phyloP scores from a whole-genome alignment of 352 stramenopile species.

The Phytophthora lateralis region DNA sequence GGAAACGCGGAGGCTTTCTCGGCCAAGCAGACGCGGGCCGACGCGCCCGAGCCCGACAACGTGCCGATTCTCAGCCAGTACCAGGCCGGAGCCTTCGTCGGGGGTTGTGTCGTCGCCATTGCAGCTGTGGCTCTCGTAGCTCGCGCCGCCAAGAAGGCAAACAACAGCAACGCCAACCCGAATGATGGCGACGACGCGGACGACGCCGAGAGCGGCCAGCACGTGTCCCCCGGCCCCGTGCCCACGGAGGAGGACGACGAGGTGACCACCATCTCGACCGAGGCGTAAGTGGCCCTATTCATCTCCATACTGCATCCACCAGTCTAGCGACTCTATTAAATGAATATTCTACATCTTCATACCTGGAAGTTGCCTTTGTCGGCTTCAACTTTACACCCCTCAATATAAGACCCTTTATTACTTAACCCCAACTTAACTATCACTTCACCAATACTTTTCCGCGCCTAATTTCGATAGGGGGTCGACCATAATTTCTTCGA shows the following conservation, averaged over 20 bases:
- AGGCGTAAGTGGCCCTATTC: slow-evolving; percentile 22
- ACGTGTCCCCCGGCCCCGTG: slow-evolving; percentile 21
- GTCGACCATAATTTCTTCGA: slow-evolving; percentile 8
- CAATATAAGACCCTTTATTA: not conserved
- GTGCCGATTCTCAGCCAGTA: slow-evolving; percentile 3
- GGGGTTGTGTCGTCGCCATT: slow-evolving; percentile 34
- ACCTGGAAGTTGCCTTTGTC: not conserved
- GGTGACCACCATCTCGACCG: slow-evolving; percentile 6
- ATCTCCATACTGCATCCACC: not conserved
- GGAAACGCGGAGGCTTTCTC: not conserved
- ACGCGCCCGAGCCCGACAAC: not conserved
- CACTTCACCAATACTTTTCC: not conserved
- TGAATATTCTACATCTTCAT: not conserved
- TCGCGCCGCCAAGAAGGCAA: slow-evolving; percentile 32
- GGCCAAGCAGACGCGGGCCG: slow-evolving; percentile 8
- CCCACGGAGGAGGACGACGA: slow-evolving; percentile 10
- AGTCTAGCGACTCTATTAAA: not conserved
- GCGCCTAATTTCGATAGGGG: slow-evolving; percentile 1
- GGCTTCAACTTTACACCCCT: too few species aligned
- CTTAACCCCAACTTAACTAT: not conserved
- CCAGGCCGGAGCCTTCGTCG: slow-evolving; percentile 16
- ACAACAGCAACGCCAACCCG: slow-evolving; percentile 10
- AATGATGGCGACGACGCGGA: slow-evolving; percentile 22
- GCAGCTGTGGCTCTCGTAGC: slow-evolving; percentile 34
- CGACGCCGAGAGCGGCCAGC: slow-evolving; percentile 25